phyloP scores from a whole-genome alignment of 441 rosid genomes.

The Gossypium lobatum region DNA sequence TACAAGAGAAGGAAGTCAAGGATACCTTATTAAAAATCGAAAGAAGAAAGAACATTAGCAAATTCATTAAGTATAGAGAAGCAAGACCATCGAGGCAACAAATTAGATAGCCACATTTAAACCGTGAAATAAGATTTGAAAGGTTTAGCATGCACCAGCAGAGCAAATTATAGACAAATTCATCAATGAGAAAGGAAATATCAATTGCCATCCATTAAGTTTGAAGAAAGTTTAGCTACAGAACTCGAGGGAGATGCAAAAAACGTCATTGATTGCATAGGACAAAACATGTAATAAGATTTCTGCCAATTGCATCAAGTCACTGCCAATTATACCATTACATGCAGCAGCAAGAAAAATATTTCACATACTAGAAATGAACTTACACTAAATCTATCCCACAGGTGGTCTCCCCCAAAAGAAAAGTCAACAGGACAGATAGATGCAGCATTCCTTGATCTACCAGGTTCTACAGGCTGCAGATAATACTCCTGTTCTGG shows the following conservation, averaged over 20 bases:
- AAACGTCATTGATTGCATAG: neutral
- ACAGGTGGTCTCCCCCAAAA: conserved; percentile 88
- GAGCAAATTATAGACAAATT: neutral
- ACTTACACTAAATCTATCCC: conserved; percentile 97
- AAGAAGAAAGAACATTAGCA: neutral
- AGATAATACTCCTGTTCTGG: conserved; percentile 94
- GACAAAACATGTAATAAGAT: neutral
- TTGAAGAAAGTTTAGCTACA: neutral
- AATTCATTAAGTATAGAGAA: neutral
- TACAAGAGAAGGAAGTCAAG: neutral
- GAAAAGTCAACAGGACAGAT: conserved; percentile 77
- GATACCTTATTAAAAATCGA: neutral
- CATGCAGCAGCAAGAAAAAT: neutral
- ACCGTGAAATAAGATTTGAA: neutral
- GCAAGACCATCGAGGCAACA: neutral
- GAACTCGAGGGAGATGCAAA: neutral
- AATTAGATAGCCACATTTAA: neutral
- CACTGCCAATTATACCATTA: neutral
- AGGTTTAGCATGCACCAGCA: neutral
- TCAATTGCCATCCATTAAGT: neutral
- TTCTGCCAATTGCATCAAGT: neutral
- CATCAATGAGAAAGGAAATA: neutral
- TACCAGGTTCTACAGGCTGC: conserved; percentile 82
- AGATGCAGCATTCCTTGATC: conserved; percentile 68
- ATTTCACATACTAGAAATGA: conserved; percentile 1